phyloP scores from a whole-genome alignment of 441 rosid species.

The Raphanus hybrid region DNA sequence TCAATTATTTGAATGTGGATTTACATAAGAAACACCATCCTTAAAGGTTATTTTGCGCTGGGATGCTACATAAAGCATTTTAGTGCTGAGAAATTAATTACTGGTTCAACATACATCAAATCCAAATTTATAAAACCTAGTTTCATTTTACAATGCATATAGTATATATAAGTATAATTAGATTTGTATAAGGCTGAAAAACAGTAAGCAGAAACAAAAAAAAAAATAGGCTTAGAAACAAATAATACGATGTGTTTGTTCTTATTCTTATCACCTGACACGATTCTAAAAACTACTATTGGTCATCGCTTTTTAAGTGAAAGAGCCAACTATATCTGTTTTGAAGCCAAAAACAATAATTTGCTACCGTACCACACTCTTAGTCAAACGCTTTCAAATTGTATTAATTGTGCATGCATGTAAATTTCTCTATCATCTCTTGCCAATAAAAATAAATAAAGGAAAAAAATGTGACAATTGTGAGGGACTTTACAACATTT shows the following conservation, averaged over 20 bases:
- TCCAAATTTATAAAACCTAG: neutral
- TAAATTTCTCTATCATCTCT: no score
- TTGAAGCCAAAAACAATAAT: constrained; percentile 25
- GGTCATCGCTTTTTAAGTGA: constrained; percentile 27
- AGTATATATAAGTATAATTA: neutral
- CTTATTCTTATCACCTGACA: constrained; percentile 33
- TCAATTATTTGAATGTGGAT: no score
- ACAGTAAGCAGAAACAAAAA: neutral
- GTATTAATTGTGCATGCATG: no score
- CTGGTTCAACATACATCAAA: neutral
- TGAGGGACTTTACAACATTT: no score
- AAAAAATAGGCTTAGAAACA: no score
- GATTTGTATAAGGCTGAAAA: neutral
- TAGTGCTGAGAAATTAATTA: no score
- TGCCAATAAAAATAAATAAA: no score
- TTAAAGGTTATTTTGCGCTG: no score
- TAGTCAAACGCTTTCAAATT: neutral
- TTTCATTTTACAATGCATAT: neutral
- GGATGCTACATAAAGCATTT: no score
- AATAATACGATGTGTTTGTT: neutral
- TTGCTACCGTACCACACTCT: neutral
- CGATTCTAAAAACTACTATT: constrained; percentile 19
- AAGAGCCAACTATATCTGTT: constrained; percentile 21
- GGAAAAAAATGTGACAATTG: no score
- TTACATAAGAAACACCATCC: no score